Base-by-base conservation (phyloP, 345 rosid genomes). In the Barbarea vulgaris region DNA sequence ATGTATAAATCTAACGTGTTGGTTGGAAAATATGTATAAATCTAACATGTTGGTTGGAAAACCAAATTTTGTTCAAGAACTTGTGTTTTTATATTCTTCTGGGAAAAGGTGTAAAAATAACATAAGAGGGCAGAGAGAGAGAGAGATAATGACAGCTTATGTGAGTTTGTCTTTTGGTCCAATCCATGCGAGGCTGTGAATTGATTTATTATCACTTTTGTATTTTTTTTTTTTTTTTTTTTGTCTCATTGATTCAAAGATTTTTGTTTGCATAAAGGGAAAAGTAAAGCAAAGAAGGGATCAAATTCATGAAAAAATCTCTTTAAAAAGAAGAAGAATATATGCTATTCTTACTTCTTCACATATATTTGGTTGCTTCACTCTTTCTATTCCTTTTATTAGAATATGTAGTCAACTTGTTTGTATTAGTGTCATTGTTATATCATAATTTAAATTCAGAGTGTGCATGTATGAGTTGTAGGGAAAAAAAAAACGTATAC, bases 101-200 rank as follows among this genome's bases (percentile, higher is more conserved):
- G 4, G n/a, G 12, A 14, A 48, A 73, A 64, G 10, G 21, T 36
- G 57, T 75, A 9, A 50, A 48, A 28, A 11, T 9, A 52, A 68
- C 6, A 28, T 3, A 24, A 42, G 57, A 22, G 5, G 46, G 12
- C n/a, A n/a, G 39, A 28, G 54, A 42, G 57, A 15, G 31, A 65
- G 31, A 76, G 51, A 61, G 53, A 73, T 61, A 17, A 33, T 62
- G 70, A 63, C 71, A 76, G 60, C 75, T 46, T 77, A 54, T 54
- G 71, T 62, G 75, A 54, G 70, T 76, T 76, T 76, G 75, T 77
- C 80, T 24, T 70, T 44, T 69, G 75, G 75, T 44, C 70, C 75
- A 69, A 53, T 54, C 37, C 24, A 62, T 62, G 51, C 17, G 69
- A 69, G 58, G 34, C 71, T 70, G 28, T 54, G 14, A 19, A 11